Base-by-base conservation (phyloP, 1,284 basidiomycete species). In the Cerrena zonata region DNA sequence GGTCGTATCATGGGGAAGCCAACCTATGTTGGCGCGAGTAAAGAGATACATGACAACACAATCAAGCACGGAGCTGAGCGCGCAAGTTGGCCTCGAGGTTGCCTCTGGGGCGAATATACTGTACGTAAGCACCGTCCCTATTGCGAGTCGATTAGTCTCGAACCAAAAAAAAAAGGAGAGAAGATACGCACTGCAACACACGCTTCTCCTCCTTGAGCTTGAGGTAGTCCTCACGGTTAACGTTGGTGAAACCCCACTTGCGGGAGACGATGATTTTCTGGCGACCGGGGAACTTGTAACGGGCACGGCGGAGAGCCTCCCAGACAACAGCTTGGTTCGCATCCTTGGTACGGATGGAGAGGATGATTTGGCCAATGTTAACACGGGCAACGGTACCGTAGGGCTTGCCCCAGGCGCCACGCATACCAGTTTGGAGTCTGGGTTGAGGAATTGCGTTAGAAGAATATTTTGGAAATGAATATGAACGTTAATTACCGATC, bases 251-350 rank as follows among this genome's bases (percentile, higher is more conserved):
- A 60, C 94, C 95, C 91, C 91, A 94, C 80, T 94, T 94, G 83
- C 92, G 91, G 58, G 89, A 92, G 62, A 98, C 80, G 63, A 98
- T 97, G 75, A 97, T 96, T 86, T 97, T 98, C 78, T 97, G 94
- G 69, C 94, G 86, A 62, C 94, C 94, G 49, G 95, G 94, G 89
- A 97, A 98, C 86, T 98, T 99, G 87, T 98, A 98, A 57, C 94
- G 91, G 43, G 94, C 93, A 65, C 93, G 91, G 64, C 93, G 89
- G 61, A 99, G 87, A 54, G 95, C 95, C 78, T 99, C 95, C 72
- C 92, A 88, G 69, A 97, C 90, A 64, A 96, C 90, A 44, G 86
- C 72, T 50, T 87, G 84, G 75, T 94, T 94, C 59, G 66, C 62
- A 68, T 98, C 95, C 76, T 94, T 94, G 75, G 85, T 90, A 55